Percentiles rank a stretch among this genome's conserved stretches.
These are phyloP conservation scores for Solanum dulcamara DNA, from an alignment of 257 asterid genomes.

Conservation along the genomic window DNA sequence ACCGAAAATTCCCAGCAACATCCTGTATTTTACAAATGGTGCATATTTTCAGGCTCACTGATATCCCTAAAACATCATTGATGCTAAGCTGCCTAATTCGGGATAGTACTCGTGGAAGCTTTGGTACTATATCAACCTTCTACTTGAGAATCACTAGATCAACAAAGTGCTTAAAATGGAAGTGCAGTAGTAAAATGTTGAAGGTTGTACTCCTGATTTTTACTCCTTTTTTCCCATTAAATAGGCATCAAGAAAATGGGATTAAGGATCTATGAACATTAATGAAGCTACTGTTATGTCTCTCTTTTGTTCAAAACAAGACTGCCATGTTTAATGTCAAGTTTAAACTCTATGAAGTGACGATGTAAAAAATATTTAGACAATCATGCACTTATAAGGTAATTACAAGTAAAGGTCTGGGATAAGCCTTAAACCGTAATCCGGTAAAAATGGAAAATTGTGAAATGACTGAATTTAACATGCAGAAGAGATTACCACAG, in stretches of 20 bases:
- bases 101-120: not conserved
- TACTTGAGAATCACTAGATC: not conserved
- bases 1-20: slow-evolving; percentile 30
- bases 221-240: not conserved
- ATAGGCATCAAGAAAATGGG: not conserved
- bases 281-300: not conserved
- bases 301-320: not conserved
- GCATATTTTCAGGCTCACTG: not conserved
- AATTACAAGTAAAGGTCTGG: not conserved
- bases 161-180: not conserved
- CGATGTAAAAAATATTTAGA: not conserved
- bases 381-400: not conserved
- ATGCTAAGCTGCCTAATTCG: not conserved
- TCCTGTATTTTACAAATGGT: not conserved
- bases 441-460: not conserved
- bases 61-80: not conserved
- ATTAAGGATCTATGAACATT: slow-evolving; percentile 1
- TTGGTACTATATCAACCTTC: not conserved
- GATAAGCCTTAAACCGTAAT: not conserved
- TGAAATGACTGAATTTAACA: not conserved
- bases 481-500: not conserved
- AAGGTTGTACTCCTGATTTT: not conserved
- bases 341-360: not conserved
- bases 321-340: not conserved
- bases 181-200: not conserved